Evolutionary conservation across 164 flowering plant species (phyloP).

Genomic region (Macadamia integrifolia): DNA sequence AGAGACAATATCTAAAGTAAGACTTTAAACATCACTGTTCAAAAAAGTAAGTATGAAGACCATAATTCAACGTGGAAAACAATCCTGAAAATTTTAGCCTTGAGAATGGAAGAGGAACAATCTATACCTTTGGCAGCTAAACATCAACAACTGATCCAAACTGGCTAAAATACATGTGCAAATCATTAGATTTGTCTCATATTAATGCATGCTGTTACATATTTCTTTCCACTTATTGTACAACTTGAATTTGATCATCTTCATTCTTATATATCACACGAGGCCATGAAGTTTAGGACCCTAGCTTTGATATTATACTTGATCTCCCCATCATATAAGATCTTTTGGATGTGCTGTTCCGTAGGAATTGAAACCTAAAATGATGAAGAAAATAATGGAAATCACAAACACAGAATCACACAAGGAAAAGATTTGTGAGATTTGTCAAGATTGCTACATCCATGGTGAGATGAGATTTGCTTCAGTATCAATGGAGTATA

Average conservation of each 20-base stretch:
- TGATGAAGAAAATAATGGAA: too few species aligned
- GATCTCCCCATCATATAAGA: constrained; percentile 74
- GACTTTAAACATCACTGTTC: neutral
- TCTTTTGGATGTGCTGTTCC: constrained; percentile 53
- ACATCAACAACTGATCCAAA: constrained; percentile 21
- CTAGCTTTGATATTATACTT: constrained; percentile 85
- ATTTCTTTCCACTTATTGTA: constrained; percentile 7
- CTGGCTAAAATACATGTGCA: constrained; percentile 22
- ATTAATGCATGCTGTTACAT: neutral
- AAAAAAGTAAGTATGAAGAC: neutral
- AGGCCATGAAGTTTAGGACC: constrained; percentile 85
- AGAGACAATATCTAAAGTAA: neutral
- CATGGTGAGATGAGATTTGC: too few species aligned
- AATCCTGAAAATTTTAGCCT: neutral
- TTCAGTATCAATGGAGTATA: too few species aligned
- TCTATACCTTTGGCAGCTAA: constrained; percentile 19
- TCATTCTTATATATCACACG: constrained; percentile 43
- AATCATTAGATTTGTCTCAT: constrained; percentile 8
- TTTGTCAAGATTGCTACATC: too few species aligned
- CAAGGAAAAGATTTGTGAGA: too few species aligned
- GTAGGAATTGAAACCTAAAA: too few species aligned
- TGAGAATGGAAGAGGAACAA: neutral
- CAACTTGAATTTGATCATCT: constrained; percentile 31
- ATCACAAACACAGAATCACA: too few species aligned
- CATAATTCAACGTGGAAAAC: neutral